Percentiles rank a stretch among this genome's conserved stretches.
Conservation (phyloP, 1,139 yeast genomes). For the Candida pseudoviswanathii region DNA sequence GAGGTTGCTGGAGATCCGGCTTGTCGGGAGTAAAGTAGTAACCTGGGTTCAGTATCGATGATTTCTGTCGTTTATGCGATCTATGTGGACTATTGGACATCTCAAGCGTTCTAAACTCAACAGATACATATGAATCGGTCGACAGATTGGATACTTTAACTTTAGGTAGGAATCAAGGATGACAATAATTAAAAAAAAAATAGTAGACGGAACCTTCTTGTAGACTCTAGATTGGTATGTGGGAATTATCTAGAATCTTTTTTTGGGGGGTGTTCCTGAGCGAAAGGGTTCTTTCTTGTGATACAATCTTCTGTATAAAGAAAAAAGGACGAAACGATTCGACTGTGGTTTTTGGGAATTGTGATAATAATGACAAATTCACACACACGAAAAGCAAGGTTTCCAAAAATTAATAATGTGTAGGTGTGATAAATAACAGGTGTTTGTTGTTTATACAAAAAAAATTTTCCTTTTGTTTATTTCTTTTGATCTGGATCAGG, state of each 20-base stretch:
- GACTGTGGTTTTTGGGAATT: neutral
- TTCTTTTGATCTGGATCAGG: slow-evolving; percentile 4
- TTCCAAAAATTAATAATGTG: neutral
- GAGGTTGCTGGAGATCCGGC: slow-evolving; percentile 6
- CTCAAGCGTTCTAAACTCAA: slow-evolving; percentile 13
- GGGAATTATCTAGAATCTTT: slow-evolving; percentile 1
- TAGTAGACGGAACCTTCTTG: neutral
- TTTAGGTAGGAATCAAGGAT: neutral
- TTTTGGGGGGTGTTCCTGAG: neutral
- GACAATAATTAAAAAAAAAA: neutral
- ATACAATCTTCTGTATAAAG: neutral
- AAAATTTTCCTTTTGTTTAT: slow-evolving; percentile 4
- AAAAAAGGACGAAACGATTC: neutral
- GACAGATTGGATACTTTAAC: slow-evolving; percentile 6
- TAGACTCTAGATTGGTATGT: neutral
- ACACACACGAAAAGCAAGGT: neutral
- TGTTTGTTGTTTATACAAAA: neutral
- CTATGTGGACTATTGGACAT: slow-evolving; percentile 27
- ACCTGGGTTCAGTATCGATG: slow-evolving; percentile 39
- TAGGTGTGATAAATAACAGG: neutral
- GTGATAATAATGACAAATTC: neutral
- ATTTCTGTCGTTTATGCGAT: slow-evolving; percentile 47
- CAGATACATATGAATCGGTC: slow-evolving; percentile 8
- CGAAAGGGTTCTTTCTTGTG: neutral
- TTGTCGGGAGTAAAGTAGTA: slow-evolving; percentile 27